Evolutionary conservation across 2,329 filamentous ascomycete genomes (phyloP).

Genomic region (Tolypocladium pustulatum): DNA sequence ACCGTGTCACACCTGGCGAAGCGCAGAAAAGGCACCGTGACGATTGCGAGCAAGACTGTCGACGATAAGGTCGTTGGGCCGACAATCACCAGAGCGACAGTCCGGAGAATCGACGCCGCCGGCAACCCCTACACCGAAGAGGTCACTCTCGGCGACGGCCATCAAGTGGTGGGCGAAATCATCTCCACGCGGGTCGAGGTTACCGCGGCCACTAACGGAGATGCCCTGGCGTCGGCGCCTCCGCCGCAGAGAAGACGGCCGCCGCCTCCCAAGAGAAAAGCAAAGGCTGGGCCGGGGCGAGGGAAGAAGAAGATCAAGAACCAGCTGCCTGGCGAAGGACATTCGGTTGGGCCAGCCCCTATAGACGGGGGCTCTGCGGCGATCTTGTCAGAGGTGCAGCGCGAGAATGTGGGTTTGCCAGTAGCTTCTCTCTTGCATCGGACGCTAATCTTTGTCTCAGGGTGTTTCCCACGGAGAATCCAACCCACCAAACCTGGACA

Average conservation of each 20-base stretch:
- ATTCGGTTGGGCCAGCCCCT: constrained; percentile 17
- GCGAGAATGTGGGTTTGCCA: constrained; percentile 25
- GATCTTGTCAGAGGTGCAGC: constrained; percentile 25
- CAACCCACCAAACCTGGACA: constrained; percentile 34
- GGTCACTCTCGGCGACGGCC: constrained; percentile 69
- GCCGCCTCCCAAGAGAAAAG: constrained; percentile 70
- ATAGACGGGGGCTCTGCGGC: constrained; percentile 25
- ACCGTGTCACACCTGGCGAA: constrained; percentile 48
- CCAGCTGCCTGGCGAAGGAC: constrained; percentile 24
- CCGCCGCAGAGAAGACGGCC: constrained; percentile 49
- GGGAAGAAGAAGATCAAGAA: constrained; percentile 69
- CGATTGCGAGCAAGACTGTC: constrained; percentile 40
- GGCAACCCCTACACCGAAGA: constrained; percentile 81
- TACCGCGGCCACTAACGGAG: constrained; percentile 46
- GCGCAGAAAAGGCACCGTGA: constrained; percentile 50
- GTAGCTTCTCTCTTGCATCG: neutral
- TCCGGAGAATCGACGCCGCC: constrained; percentile 65
- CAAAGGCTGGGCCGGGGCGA: constrained; percentile 63
- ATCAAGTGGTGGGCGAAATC: constrained; percentile 73
- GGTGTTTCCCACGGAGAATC: constrained; percentile 32
- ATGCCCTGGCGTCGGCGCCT: constrained; percentile 32
- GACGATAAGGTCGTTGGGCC: constrained; percentile 34
- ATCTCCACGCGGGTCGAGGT: constrained; percentile 48
- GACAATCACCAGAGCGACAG: constrained; percentile 66
- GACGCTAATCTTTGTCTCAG: constrained; percentile 11